Evolutionary conservation across 805 yeast species (phyloP).

Genomic region (Zygoascus bituminiphila): DNA sequence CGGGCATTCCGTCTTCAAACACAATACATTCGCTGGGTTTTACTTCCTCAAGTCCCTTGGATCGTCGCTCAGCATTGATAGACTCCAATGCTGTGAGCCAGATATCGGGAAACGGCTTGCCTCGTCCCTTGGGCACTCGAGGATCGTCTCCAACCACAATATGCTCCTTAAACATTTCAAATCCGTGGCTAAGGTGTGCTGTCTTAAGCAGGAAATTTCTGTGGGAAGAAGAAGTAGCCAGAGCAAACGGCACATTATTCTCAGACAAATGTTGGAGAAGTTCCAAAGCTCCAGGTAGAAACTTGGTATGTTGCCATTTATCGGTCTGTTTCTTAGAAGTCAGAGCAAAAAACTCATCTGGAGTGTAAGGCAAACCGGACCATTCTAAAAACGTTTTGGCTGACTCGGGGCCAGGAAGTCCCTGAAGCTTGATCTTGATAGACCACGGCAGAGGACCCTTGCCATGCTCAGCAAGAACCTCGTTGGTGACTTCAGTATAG

Average conservation of each 20-base stretch:
- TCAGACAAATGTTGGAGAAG: slow-evolving; percentile 47
- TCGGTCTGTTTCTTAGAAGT: slow-evolving; percentile 45
- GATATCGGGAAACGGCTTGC: slow-evolving; percentile 91
- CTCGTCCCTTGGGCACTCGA: slow-evolving; percentile 73
- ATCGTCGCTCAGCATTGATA: slow-evolving; percentile 47
- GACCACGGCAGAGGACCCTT: slow-evolving; percentile 85
- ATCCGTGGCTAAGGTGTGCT: slow-evolving; percentile 50
- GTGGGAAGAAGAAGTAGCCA: slow-evolving; percentile 77
- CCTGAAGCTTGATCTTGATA: slow-evolving; percentile 78
- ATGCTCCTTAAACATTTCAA: slow-evolving; percentile 56
- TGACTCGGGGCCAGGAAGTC: slow-evolving; percentile 80
- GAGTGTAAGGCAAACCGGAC: slow-evolving; percentile 57
- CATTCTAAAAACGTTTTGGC: slow-evolving; percentile 55
- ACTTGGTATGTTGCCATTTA: slow-evolving; percentile 56
- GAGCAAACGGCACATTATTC: slow-evolving; percentile 65
- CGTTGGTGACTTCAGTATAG: slow-evolving; percentile 72
- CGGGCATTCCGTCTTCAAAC: slow-evolving; percentile 94
- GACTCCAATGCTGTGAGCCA: slow-evolving; percentile 75
- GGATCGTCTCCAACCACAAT: slow-evolving; percentile 85
- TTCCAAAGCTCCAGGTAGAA: slow-evolving; percentile 81
- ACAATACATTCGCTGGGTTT: slow-evolving; percentile 72
- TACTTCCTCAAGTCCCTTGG: slow-evolving; percentile 39
- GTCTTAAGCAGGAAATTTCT: slow-evolving; percentile 66
- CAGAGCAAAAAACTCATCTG: slow-evolving; percentile 50
- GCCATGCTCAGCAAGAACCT: slow-evolving; percentile 55